A percentile compares a stretch with the other conserved stretches of the same genome.
Conservation (phyloP, 106 monocot species). For the Apostasia ramifera region DNA sequence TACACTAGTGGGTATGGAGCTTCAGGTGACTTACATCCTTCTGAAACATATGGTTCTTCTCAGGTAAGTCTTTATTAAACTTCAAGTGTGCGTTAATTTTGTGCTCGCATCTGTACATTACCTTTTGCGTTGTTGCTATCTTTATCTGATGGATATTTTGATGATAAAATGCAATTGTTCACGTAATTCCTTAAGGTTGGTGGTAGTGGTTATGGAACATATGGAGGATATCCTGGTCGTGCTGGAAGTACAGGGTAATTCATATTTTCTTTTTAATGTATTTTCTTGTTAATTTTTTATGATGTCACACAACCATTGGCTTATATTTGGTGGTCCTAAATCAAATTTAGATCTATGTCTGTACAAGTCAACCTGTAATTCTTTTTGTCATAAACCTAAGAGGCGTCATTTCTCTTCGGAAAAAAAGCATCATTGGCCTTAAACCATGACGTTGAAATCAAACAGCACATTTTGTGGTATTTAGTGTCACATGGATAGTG, state of each 20-base stretch:
- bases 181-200: slow-evolving; percentile 38
- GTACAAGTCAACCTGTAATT: too few relatives aligned
- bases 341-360: too few relatives aligned
- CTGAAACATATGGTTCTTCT: slow-evolving; percentile 61
- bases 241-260: slow-evolving; percentile 73
- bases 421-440: too few relatives aligned
- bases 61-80: slow-evolving; percentile 33
- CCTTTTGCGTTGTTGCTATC: neutral
- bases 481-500: neutral
- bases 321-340: too few relatives aligned
- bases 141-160: neutral
- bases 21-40: slow-evolving; percentile 26
- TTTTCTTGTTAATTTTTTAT: neutral
- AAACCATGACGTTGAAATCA: too few relatives aligned
- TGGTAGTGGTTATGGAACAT: slow-evolving; percentile 55
- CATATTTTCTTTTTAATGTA: neutral
- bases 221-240: slow-evolving; percentile 68
- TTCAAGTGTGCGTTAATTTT: neutral
- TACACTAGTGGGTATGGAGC: slow-evolving; percentile 54
- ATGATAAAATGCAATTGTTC: neutral
- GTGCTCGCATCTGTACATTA: neutral
- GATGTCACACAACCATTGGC: too few relatives aligned
- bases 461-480: too few relatives aligned
- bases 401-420: too few relatives aligned
- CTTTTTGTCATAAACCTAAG: too few relatives aligned